Evolutionary conservation across 2,329 filamentous ascomycete genomes (phyloP), one percentile per base, ranked within the genome.

Genomic region (Ceratocystis alfenasii): DNA sequence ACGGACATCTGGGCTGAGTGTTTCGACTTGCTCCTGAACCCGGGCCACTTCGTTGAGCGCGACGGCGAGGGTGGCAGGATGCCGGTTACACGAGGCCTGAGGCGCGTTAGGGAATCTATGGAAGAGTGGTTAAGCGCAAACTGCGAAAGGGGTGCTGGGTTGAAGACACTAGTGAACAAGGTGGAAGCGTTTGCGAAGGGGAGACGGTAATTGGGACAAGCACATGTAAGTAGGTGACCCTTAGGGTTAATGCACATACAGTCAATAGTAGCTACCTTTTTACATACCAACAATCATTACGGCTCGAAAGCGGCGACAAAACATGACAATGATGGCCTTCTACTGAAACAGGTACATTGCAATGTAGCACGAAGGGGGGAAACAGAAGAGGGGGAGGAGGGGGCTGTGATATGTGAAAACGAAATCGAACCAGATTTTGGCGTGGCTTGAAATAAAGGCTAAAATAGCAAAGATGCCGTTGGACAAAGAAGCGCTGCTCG

Each of bases 11-110:
- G 94, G 94, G 76, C 74, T 1, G 85, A 88, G 68, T 86, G 88
- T 61, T 95, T 99, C 74, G 88, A 92, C 69, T 71, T 97, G 67
- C 76, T 97, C 69, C 79, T 99, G 55, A 99, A 99, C 74, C 92
- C 93, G 0, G 80, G 82, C 1, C 80, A 79, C 67, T 85, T 86
- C 75, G 75, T 83, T n/a, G 81, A 82, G 8, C 77, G 73, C 0
- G 85, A 86, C 33, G 68, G 66, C 33, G 68, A 69, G 30, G 84
- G 79, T 0, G 76, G 74, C n/a, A 81, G 76, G 70, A 81, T 96
- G 81, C 93, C 93, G 0, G 82, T 93, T 3, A 74, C 88, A 67
- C 84, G 79, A 72, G 83, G 87, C 0, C 84, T 96, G 84, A 82
- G 79, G 70, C 74, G 73, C 33, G 79, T 89, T 12, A 81, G 93